Evolutionary conservation across 495 filamentous ascomycete genomes (phyloP).

Genomic region (Penicillium flavigenum): DNA sequence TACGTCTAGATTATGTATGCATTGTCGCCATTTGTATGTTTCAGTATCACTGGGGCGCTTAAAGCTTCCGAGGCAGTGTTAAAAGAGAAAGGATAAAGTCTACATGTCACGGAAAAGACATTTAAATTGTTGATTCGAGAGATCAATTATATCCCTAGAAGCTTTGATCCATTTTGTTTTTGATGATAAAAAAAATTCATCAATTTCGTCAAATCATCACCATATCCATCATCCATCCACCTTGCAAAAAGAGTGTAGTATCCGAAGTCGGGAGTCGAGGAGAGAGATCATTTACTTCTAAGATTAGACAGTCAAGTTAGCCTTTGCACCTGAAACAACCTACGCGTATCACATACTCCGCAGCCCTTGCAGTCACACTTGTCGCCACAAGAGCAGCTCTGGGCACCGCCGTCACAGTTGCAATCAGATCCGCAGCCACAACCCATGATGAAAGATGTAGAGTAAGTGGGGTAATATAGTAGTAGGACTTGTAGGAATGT

Average conservation of each 20-base stretch:
- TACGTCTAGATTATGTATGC: constrained; percentile 46
- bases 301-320: background rate
- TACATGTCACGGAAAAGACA: constrained; percentile 1
- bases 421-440: constrained; percentile 45
- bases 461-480: constrained; percentile 3
- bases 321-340: constrained; percentile 9
- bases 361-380: constrained; percentile 48
- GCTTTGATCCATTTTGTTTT: background rate
- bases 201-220: background rate
- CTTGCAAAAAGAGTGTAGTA: background rate
- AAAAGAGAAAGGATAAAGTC: constrained; percentile 18
- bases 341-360: constrained; percentile 39
- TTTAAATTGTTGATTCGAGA: background rate
- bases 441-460: constrained; percentile 29
- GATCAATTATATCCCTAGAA: constrained; percentile 1
- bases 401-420: constrained; percentile 39
- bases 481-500: background rate
- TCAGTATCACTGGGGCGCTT: constrained; percentile 47
- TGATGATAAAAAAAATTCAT: background rate
- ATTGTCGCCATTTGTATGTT: constrained; percentile 52
- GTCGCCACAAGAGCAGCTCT: constrained; percentile 40
- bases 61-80: constrained; percentile 46
- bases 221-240: background rate
- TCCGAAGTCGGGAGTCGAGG: background rate
- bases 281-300: constrained; percentile 11